Evolutionary conservation across 1,284 basidiomycete species (phyloP).

Genomic region (Rhizopogon hawkerae): DNA sequence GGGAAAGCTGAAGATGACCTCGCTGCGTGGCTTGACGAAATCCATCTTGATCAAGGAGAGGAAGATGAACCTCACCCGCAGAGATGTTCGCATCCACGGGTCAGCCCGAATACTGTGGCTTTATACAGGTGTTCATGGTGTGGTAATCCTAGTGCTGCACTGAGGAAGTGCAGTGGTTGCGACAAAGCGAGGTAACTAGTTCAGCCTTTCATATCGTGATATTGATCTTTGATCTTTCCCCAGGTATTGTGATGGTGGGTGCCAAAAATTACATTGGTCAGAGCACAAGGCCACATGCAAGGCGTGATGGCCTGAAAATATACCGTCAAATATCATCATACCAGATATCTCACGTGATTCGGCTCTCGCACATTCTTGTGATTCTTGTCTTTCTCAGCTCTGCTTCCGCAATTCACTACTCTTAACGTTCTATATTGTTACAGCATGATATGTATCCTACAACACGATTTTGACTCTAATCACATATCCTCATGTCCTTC

Average conservation of each 20-base stretch:
- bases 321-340: not conserved
- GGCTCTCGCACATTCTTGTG: too few species aligned
- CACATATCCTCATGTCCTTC: conserved; percentile 24
- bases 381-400: not conserved
- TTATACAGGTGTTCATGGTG: conserved; percentile 53
- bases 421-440: not conserved
- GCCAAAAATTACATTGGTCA: conserved; percentile 44
- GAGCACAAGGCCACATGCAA: conserved; percentile 38
- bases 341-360: not conserved
- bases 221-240: not conserved
- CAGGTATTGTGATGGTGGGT: conserved; percentile 44
- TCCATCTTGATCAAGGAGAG: conserved; percentile 35
- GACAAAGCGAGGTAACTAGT: conserved; percentile 32
- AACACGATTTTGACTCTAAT: not conserved
- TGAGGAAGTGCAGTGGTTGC: conserved; percentile 45
- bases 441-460: not conserved
- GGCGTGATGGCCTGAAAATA: conserved; percentile 3
- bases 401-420: not conserved
- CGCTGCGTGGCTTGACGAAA: conserved; percentile 45
- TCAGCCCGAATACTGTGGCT: conserved; percentile 36
- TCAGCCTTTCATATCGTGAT: not conserved
- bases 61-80: conserved; percentile 18
- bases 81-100: conserved; percentile 30
- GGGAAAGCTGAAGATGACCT: conserved; percentile 45
- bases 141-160: conserved; percentile 45